These are phyloP conservation scores for Tritrichomonas musculus DNA, from an alignment of 208 protist species.

Conservation along the genomic window DNA sequence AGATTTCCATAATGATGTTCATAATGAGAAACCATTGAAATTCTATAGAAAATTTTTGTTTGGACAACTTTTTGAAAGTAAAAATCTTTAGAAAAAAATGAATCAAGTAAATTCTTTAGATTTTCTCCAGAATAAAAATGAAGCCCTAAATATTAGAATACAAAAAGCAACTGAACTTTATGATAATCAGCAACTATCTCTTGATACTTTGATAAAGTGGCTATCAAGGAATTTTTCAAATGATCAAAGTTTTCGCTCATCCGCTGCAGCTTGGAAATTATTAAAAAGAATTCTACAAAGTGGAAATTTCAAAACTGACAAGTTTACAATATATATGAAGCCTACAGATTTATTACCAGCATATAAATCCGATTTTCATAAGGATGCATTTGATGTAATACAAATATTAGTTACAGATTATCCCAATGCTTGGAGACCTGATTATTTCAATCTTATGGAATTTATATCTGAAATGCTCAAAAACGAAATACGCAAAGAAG, in stretches of 20 bases:
- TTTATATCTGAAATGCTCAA: neutral
- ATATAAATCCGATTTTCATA: neutral
- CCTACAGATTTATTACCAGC: neutral
- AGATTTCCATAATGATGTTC: too few species aligned
- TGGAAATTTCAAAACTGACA: neutral
- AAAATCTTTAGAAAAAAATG: too few species aligned
- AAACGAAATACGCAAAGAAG: neutral
- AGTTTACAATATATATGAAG: neutral
- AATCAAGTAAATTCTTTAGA: too few species aligned
- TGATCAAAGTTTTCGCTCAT: neutral
- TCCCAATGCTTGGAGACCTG: neutral
- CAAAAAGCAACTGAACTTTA: too few species aligned
- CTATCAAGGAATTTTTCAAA: neutral
- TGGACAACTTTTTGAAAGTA: too few species aligned
- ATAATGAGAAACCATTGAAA: too few species aligned
- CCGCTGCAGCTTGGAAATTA: neutral
- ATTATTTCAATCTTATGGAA: neutral
- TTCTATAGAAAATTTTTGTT: too few species aligned
- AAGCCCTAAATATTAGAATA: too few species aligned
- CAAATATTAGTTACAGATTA: neutral
- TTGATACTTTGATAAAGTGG: neutral
- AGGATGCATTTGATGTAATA: neutral
- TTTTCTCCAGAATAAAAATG: too few species aligned
- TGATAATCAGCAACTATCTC: neutral
- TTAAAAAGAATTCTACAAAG: neutral